Evolutionary conservation across 495 filamentous ascomycete species (phyloP), one percentile per base, ranked within the genome.

Genomic region (Thermothielavioides terrestris): DNA sequence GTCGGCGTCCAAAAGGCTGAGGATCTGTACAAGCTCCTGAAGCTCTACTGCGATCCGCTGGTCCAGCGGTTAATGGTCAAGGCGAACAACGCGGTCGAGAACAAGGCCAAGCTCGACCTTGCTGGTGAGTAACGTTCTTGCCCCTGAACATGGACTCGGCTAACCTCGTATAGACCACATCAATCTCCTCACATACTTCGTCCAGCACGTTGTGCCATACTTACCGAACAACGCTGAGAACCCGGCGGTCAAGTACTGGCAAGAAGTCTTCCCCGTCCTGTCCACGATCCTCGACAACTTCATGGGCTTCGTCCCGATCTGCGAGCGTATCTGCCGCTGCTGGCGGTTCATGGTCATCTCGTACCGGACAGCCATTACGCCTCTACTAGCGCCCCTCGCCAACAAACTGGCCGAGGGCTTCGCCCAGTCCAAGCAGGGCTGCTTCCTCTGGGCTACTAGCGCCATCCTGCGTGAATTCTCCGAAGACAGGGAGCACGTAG

Each of bases 281-380:
- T 77, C 85, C 12, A 84, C 81, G 5, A 86, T 99, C 50, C 78
- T 87, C 34, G 82, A 90, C 58, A 89, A 81, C 65, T 97, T 96
- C 66, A 79, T 85, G 50, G 71, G 78, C 49, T 94, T 86, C 50
- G 68, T 82, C 2, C 92, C 92, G 6, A 94, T 99, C 47, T 82
- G 91, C 54, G 92, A 99, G 71, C 79, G 90, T 15, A 78, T 99
- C 18, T 95, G 89, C 66, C 79, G 92, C 41, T 95, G 87, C 72
- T 99, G 89, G 87, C 79, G 92, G 52, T 84, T 86, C 61, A 94
- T 95, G 90, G 79, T 97, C 22, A 87, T 96, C 48, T 95, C 89
- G 1, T 97, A 96, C 66, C 78, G 94, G 51, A 91, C 84, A 1
- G 86, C 86, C 41, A 91, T 94, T 73, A 77, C 83, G 18, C 88